Percentiles rank a stretch among this genome's conserved stretches.
Conservation (phyloP, 2,329 filamentous ascomycete genomes). For the Colletotrichum tabaci region DNA sequence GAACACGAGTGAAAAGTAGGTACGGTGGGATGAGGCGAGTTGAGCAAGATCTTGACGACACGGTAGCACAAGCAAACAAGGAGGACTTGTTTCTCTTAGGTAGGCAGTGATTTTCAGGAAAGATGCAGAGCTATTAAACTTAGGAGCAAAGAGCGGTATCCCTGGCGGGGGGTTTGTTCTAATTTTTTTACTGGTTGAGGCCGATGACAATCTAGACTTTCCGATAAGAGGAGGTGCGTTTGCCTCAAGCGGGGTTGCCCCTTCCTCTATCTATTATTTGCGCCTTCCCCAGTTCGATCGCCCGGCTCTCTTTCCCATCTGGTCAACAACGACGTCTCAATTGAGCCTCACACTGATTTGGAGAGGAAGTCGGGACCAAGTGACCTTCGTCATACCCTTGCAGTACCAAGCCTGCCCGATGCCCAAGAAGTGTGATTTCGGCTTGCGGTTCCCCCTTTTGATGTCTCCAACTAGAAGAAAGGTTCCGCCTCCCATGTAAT, state of each 20-base stretch:
- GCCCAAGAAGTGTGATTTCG: background rate
- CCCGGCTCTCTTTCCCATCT: constrained; percentile 4
- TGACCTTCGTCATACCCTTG: background rate
- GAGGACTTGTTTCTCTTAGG: constrained; percentile 4
- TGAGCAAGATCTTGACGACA: background rate
- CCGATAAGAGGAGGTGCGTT: constrained; percentile 40
- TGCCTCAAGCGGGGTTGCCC: constrained; percentile 42
- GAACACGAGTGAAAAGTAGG: constrained; percentile 1
- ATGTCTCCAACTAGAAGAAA: background rate
- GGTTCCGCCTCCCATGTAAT: background rate
- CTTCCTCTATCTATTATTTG: constrained; percentile 38
- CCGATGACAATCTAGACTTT: constrained; percentile 42
- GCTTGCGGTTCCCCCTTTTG: background rate
- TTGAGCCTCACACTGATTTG: constrained; percentile 11
- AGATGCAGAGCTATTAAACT: constrained; percentile 9
- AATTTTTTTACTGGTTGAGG: constrained; percentile 20
- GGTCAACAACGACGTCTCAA: background rate
- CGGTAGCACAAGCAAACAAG: background rate
- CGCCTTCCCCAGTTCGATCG: constrained; percentile 7
- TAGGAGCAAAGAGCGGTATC: constrained; percentile 27
- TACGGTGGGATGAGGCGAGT: background rate
- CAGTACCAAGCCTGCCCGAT: background rate
- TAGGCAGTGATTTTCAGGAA: constrained; percentile 11
- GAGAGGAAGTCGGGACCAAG: background rate
- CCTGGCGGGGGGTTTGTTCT: constrained; percentile 24